Evolutionary conservation across 441 rosid species (phyloP).

Genomic region (Populus tomentosa): DNA sequence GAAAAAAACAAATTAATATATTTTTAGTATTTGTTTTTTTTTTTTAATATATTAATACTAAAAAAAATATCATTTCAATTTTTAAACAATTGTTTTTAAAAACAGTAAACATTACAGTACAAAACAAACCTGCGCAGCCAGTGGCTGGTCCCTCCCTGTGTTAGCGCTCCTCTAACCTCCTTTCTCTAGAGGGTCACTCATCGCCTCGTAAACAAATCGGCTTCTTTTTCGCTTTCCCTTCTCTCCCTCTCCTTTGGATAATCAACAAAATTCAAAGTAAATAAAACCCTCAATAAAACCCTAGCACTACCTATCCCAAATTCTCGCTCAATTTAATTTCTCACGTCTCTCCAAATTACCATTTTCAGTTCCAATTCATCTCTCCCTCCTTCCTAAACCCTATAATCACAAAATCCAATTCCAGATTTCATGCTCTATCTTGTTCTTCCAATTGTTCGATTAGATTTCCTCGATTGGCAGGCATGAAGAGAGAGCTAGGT

Average conservation of each 20-base stretch:
- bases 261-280: neutral
- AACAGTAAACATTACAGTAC: no score
- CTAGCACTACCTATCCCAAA: neutral
- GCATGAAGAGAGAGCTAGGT: slow-evolving; percentile 55
- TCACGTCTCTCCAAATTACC: neutral
- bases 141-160: neutral
- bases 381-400: neutral
- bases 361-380: neutral
- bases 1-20: no score
- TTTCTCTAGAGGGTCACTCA: neutral
- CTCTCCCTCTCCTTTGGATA: neutral
- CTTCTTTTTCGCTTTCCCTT: neutral
- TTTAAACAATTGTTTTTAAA: no score
- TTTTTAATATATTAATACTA: no score
- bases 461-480: neutral
- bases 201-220: neutral
- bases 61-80: no score
- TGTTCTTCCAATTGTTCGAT: neutral
- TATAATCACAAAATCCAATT: neutral
- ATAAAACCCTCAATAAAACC: slow-evolving; percentile 3
- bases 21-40: neutral
- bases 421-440: neutral
- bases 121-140: neutral
- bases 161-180: neutral
- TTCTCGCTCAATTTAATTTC: neutral